phyloP scores from a whole-genome alignment of 2,329 filamentous ascomycete genomes.

The Monosporascus sp. region DNA sequence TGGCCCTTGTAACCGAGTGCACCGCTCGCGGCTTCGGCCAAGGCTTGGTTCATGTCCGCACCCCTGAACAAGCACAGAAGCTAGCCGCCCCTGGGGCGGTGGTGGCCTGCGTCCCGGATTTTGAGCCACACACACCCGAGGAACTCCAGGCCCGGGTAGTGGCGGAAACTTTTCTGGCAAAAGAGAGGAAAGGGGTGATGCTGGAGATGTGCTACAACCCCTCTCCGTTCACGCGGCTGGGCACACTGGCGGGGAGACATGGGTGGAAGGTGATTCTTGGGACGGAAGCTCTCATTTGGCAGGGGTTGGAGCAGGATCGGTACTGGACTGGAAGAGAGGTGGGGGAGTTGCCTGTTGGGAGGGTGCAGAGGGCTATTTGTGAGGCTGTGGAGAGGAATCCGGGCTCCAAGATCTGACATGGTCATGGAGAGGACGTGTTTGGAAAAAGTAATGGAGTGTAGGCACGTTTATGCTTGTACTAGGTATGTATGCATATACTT shows the following conservation, averaged over 20 bases:
- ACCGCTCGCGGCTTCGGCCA: constrained; percentile 52
- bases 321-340: neutral
- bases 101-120: constrained; percentile 71
- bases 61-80: constrained; percentile 51
- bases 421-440: no score
- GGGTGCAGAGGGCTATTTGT: neutral
- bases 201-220: constrained; percentile 85
- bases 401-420: no score
- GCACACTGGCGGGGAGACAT: constrained; percentile 50
- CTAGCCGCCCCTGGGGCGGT: constrained; percentile 60
- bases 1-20: constrained; percentile 61
- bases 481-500: no score
- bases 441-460: no score
- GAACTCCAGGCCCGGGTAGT: constrained; percentile 58
- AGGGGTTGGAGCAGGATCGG: constrained; percentile 60
- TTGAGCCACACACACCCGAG: constrained; percentile 58
- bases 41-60: constrained; percentile 55
- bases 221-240: constrained; percentile 60
- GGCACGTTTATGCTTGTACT: no score
- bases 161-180: constrained; percentile 41
- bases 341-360: neutral
- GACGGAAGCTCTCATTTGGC: constrained; percentile 72
- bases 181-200: constrained; percentile 58
- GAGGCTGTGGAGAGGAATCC: no score
- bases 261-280: constrained; percentile 73